These are phyloP conservation scores for Penicillium sp. DNA, from an alignment of 2,329 filamentous ascomycete species.

Conservation along the genomic window DNA sequence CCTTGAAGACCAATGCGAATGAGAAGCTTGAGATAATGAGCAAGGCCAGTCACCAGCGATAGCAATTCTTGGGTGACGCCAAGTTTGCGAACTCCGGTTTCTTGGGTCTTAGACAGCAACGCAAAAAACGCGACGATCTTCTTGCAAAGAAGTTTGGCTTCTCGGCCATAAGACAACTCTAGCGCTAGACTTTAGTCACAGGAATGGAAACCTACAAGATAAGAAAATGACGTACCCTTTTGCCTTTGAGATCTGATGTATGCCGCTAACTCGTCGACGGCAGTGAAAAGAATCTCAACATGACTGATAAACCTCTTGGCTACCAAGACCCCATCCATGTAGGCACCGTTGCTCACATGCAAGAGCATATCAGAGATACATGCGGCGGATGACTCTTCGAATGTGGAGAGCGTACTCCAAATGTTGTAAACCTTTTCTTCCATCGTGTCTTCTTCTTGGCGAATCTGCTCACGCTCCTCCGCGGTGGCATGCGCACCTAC, in stretches of 20 bases:
- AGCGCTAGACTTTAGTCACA: slow-evolving; percentile 19
- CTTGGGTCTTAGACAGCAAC: slow-evolving; percentile 87
- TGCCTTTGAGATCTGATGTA: slow-evolving; percentile 63
- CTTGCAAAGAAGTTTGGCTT: slow-evolving; percentile 98
- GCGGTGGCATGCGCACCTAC: slow-evolving; percentile 55
- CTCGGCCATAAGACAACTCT: slow-evolving; percentile 85
- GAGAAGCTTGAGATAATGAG: slow-evolving; percentile 93
- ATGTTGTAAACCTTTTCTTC: slow-evolving; percentile 97
- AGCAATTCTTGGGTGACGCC: slow-evolving; percentile 97
- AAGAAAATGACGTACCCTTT: slow-evolving; percentile 55
- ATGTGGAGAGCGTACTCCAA: slow-evolving; percentile 94
- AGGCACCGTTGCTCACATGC: slow-evolving; percentile 95
- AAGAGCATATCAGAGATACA: slow-evolving; percentile 99
- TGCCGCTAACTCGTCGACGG: slow-evolving; percentile 76
- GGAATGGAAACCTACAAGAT: slow-evolving; percentile 6
- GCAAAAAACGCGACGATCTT: slow-evolving; percentile 99
- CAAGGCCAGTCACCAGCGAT: slow-evolving; percentile 91
- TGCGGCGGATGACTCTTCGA: slow-evolving; percentile 94
- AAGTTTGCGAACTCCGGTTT: slow-evolving; percentile 79
- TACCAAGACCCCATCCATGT: slow-evolving; percentile 88
- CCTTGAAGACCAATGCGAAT: slow-evolving; percentile 96
- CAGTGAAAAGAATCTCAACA: slow-evolving; percentile 84
- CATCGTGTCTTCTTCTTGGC: slow-evolving; percentile 84
- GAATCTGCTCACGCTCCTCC: slow-evolving; percentile 67
- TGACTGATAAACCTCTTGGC: slow-evolving; percentile 96